Evolutionary conservation across 345 rosid genomes (phyloP).

Genomic region (Ceriops tagal): DNA sequence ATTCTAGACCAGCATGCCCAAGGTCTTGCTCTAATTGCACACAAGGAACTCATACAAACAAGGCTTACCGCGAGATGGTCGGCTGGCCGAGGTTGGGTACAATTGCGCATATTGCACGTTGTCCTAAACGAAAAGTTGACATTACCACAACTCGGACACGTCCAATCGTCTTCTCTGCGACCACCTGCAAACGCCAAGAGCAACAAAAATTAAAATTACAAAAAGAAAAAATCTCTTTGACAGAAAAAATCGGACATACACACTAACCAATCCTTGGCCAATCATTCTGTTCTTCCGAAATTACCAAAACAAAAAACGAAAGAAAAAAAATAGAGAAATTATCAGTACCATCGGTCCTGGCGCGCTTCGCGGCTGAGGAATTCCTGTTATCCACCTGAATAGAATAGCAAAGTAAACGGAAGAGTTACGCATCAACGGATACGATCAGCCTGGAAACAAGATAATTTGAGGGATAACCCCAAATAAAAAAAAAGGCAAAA

Average conservation of each 20-base stretch:
- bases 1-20: not conserved
- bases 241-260: not conserved
- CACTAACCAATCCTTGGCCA: not conserved
- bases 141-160: constrained; percentile 96
- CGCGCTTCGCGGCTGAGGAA: constrained; percentile 94
- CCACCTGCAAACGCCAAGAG: constrained; percentile 48
- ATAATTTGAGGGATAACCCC: not conserved
- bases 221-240: not conserved
- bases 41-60: not conserved
- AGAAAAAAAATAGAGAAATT: not conserved
- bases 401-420: not conserved
- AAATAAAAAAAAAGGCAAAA: not conserved
- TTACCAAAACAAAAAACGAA: not conserved
- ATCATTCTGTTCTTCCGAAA: not conserved
- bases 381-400: constrained; percentile 89
- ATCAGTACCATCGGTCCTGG: constrained; percentile 85
- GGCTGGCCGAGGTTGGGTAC: constrained; percentile 95
- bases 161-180: constrained; percentile 99
- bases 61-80: constrained; percentile 68
- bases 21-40: not conserved
- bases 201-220: not conserved
- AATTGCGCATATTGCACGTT: constrained; percentile 97
- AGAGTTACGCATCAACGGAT: not conserved
- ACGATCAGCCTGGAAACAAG: not conserved
- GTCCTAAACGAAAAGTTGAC: constrained; percentile 96